Evolutionary conservation across 2,329 filamentous ascomycete species (phyloP), one percentile per base, ranked within the genome.

Genomic region (Hypomyces rosellus): DNA sequence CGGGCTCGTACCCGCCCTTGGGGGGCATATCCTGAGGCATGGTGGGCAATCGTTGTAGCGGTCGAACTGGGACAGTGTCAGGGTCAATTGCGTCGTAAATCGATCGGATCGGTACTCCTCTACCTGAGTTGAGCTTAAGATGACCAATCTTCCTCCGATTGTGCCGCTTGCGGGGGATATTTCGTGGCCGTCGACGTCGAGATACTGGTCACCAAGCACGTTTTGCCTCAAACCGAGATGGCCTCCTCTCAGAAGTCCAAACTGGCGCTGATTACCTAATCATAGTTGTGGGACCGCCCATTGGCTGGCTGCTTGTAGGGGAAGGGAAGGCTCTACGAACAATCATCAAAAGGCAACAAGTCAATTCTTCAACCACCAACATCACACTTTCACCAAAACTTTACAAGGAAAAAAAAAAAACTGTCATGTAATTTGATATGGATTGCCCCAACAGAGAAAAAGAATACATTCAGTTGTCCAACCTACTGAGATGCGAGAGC

Each of bases 21-120:
- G 93, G 93, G 76, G 93, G 93, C 83, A 99, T 89, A 79, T 99
- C 93, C 81, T 97, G 91, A 77, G 88, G 85, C 92, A 97, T 96
- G 66, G 59, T 84, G 77, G 69, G 63, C 65, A 50, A 54, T 51
- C 33, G 38, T 25, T 25, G 48, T 56, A 50, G 56, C 50, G 48
- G 50, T 52, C 51, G 57, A 48, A 15, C 37, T 33, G 34, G 43
- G 51, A 46, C 34, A 9, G 34, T 33, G 13, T 20, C 22, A 42
- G 49, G 33, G 39, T 48, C 51, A 54, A 51, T 53, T 49, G 48
- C 43, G 15, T 33, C 42, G 20, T 20, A 42, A 15, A 34, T 33
- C 6, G 14, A 34, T 33, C 15, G 30, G 6, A 11, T n/a, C 22
- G 42, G 25, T 22, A 6, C 8, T 13, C 20, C 18, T 8, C 39